phyloP scores from a whole-genome alignment of 768 basidiomycete species.

The Suillus sp. region DNA sequence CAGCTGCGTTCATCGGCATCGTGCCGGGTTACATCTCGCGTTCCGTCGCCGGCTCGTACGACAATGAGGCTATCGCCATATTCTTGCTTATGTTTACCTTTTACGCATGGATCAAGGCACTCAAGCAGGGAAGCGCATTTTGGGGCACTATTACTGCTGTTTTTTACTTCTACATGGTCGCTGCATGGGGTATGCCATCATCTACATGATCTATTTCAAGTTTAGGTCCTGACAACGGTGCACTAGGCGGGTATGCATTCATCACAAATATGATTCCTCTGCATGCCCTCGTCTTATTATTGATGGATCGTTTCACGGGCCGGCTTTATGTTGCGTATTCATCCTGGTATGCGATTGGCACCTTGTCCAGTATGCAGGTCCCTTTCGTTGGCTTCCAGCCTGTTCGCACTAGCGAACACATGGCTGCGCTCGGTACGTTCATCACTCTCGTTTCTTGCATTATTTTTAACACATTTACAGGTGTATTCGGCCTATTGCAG shows the following conservation, averaged over 20 bases:
- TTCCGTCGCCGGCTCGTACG: slow-evolving; percentile 98
- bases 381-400: slow-evolving; percentile 99
- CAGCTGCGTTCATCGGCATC: slow-evolving; percentile 97
- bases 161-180: slow-evolving; percentile 99
- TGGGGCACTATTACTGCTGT: slow-evolving; percentile 89
- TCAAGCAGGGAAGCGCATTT: slow-evolving; percentile 91
- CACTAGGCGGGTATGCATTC: slow-evolving; percentile 91
- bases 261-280: slow-evolving; percentile 99
- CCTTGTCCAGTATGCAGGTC: slow-evolving; percentile 97
- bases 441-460: slow-evolving; percentile 14
- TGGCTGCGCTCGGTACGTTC: slow-evolving; percentile 86
- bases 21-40: slow-evolving; percentile 98
- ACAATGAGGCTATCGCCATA: slow-evolving; percentile 99
- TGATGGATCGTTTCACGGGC: slow-evolving; percentile 94
- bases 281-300: slow-evolving; percentile 89
- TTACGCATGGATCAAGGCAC: slow-evolving; percentile 93
- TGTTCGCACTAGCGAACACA: slow-evolving; percentile 96
- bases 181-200: slow-evolving; percentile 84
- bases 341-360: slow-evolving; percentile 97
- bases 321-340: slow-evolving; percentile 95
- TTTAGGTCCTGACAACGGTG: neutral
- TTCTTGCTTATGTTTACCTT: slow-evolving; percentile 99
- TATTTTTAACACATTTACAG: slow-evolving; percentile 38
- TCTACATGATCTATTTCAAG: neutral
- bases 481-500: slow-evolving; percentile 94